Evolutionary conservation across 371 early-diverging fungal species (phyloP).

Genomic region (Apophysomyces elegans): DNA sequence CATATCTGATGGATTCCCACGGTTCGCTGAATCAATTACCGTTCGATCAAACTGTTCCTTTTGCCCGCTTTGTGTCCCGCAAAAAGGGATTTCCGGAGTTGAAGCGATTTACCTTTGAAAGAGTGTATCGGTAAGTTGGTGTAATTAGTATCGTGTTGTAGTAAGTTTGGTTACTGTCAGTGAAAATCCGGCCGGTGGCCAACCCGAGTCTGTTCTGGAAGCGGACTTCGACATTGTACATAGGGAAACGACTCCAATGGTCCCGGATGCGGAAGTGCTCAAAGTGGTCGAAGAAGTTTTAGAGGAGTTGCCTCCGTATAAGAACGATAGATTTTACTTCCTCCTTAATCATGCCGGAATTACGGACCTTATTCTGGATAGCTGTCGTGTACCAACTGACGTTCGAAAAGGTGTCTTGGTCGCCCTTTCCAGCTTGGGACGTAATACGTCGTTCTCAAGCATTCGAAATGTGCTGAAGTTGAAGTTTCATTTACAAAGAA

Average conservation of each 20-base stretch:
- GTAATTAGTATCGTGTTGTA: conserved; percentile 23
- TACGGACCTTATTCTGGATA: conserved; percentile 67
- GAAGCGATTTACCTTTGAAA: conserved; percentile 88
- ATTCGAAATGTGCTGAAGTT: conserved; percentile 65
- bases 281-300: conserved; percentile 86
- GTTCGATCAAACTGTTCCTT: conserved; percentile 92
- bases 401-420: conserved; percentile 60
- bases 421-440: conserved; percentile 62
- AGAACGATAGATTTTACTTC: conserved; percentile 59
- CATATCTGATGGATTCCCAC: conserved; percentile 79
- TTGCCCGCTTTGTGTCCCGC: conserved; percentile 85
- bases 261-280: conserved; percentile 90
- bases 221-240: conserved; percentile 94
- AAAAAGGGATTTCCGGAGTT: conserved; percentile 70
- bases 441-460: conserved; percentile 62
- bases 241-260: conserved; percentile 67
- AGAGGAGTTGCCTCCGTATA: conserved; percentile 76
- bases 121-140: conserved; percentile 68
- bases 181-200: conserved; percentile 77
- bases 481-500: conserved; percentile 63
- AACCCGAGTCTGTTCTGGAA: conserved; percentile 80
- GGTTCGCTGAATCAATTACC: conserved; percentile 89
- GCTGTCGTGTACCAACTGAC: conserved; percentile 64
- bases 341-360: conserved; percentile 63
- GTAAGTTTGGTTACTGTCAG: conserved; percentile 16